phyloP scores from a whole-genome alignment of 345 rosid genomes.

The Eucalyptus paniculata region DNA sequence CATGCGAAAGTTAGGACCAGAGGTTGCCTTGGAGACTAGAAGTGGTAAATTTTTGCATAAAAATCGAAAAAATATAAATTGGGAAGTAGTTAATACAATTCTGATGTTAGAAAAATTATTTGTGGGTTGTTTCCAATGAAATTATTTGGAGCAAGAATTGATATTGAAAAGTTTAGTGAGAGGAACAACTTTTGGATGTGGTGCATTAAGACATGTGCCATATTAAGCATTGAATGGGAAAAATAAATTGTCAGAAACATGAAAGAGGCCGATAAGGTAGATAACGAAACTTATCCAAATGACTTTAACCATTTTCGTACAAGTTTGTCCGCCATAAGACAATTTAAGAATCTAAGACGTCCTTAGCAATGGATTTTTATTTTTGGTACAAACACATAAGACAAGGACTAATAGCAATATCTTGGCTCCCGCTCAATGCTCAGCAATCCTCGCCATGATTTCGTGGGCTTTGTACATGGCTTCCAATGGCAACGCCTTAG shows the following conservation, averaged over 20 bases:
- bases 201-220: background rate
- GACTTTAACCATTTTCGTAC: background rate
- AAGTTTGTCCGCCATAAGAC: background rate
- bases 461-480: slow-evolving; percentile 11
- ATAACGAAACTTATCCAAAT: background rate
- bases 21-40: background rate
- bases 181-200: too few species aligned
- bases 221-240: background rate
- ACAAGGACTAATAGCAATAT: background rate
- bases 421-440: background rate
- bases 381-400: background rate
- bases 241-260: background rate
- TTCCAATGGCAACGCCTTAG: slow-evolving; percentile 19
- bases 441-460: background rate
- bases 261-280: background rate
- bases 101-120: background rate
- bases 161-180: background rate
- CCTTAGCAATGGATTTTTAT: background rate
- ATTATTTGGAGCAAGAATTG: background rate
- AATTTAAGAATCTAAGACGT: background rate
- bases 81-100: too few species aligned
- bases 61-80: too few species aligned
- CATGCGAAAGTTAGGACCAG: background rate
- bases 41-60: background rate
- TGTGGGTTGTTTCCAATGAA: background rate